A percentile compares a stretch with the other conserved stretches of the same genome.
phyloP scores from a whole-genome alignment of 192 early-diverging fungal genomes.

The Haplosporangium gracile region DNA sequence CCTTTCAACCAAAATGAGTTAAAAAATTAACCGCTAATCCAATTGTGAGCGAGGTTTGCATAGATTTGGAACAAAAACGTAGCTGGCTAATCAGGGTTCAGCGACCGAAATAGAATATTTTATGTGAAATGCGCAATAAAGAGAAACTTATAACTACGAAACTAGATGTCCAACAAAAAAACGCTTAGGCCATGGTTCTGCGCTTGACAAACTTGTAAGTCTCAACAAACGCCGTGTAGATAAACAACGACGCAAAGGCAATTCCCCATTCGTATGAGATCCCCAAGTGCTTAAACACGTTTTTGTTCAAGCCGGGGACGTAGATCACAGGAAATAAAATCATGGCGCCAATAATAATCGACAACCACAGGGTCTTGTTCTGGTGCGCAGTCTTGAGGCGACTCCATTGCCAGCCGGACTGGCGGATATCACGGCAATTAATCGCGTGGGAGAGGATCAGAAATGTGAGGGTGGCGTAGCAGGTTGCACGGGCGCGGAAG shows the following conservation, averaged over 20 bases:
- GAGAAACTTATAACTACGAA: too few relatives aligned
- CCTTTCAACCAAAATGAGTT: too few relatives aligned
- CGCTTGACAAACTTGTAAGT: conserved; percentile 54
- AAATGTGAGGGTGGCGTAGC: conserved; percentile 80
- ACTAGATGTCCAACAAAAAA: too few relatives aligned
- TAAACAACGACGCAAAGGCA: conserved; percentile 20
- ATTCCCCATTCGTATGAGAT: conserved; percentile 50
- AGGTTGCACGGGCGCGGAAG: conserved; percentile 78
- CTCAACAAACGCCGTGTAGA: conserved; percentile 41
- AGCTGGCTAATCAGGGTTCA: too few relatives aligned
- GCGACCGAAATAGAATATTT: too few relatives aligned
- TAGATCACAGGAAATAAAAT: conserved; percentile 44
- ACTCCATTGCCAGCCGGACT: conserved; percentile 66
- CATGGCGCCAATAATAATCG: conserved; percentile 66
- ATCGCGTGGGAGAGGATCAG: conserved; percentile 81
- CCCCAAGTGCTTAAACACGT: conserved; percentile 47
- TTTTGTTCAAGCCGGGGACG: conserved; percentile 50
- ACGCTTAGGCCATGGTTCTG: conserved; percentile 26
- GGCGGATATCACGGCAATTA: conserved; percentile 79
- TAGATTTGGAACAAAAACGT: too few relatives aligned
- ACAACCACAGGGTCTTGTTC: conserved; percentile 62
- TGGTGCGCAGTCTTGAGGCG: conserved; percentile 25
- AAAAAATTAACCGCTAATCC: too few relatives aligned
- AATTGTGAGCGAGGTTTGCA: too few relatives aligned
- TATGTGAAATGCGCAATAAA: too few relatives aligned